Base-by-base conservation (phyloP, 345 rosid species). In the Trapa bicornis region DNA sequence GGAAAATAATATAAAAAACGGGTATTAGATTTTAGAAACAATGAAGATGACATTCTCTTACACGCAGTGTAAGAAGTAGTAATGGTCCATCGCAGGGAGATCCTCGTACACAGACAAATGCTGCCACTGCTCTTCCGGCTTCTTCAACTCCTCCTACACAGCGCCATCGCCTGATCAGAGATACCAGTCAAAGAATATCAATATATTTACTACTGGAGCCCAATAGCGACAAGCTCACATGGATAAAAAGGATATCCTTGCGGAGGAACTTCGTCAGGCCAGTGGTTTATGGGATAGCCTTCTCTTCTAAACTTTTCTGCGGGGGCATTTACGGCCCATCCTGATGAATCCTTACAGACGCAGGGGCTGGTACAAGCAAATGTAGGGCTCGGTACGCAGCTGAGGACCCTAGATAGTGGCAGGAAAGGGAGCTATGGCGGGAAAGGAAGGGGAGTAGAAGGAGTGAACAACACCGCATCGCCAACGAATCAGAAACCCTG, bases 81-180 rank as follows among this genome's bases (percentile, higher is more conserved):
- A 87, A 67, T 95, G 99, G 3, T 97, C 99, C 99, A 95, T 95
- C 50, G 96, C 99, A 65, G 99, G 99, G 65, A 91, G 85, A 67
- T 95, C 96, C 70, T 89, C 94, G 60, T 91, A 93, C 29, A 78
- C 71, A 48, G 97, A 89, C 65, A 82, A 72, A 16, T 79, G 77
- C 74, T 78, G 80, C 41, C 76, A 70, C 76, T 72, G 93, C 8
- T 70, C 70, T 42, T 83, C 92, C 32, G 89, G 77, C 80, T 87
- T 91, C 65, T 88, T 83, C 76, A 94, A 71, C 80, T 86, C 91
- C 0, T 83, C 87, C 69, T 87, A 91, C 0, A 94, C 92, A 57
- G 87, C 89, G 63, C 91, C 99, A 64, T 89, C 96, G 3, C 96
- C 91, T 89, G 80, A 79, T 50, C 68, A 57, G 32, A 50, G 52